Evolutionary conservation across 2,329 filamentous ascomycete genomes (phyloP).

Genomic region (Alternaria longipes): DNA sequence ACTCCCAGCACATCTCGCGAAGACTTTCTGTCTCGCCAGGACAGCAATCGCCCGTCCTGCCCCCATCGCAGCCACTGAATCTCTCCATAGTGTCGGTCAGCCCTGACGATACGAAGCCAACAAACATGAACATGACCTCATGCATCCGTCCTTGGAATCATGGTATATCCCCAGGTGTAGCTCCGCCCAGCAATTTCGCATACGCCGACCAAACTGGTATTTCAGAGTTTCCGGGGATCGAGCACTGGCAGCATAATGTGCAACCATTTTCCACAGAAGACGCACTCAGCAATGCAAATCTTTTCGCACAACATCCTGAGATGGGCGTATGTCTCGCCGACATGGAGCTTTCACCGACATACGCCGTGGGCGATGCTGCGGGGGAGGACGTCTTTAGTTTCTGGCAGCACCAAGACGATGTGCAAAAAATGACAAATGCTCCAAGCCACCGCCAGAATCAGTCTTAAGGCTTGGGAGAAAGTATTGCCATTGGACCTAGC

Average conservation of each 20-base stretch:
- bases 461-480: not conserved
- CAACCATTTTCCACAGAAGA: not conserved
- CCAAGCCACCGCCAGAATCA: not conserved
- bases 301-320: slow-evolving; percentile 10
- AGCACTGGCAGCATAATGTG: slow-evolving; percentile 3
- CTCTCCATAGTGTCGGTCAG: slow-evolving; percentile 5
- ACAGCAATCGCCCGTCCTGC: slow-evolving; percentile 11
- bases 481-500: not conserved
- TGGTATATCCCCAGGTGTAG: not conserved
- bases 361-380: not conserved
- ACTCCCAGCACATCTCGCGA: slow-evolving; percentile 9
- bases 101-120: slow-evolving; percentile 1
- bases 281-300: not conserved
- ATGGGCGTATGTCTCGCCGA: slow-evolving; percentile 14
- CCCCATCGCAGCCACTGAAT: slow-evolving; percentile 10
- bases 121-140: not conserved
- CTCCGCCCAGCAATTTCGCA: not conserved
- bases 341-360: not conserved
- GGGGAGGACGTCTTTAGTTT: not conserved
- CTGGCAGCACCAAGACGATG: slow-evolving; percentile 9
- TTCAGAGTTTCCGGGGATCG: not conserved
- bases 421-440: not conserved
- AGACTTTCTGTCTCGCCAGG: slow-evolving; percentile 14
- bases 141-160: slow-evolving; percentile 12
- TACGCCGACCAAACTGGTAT: not conserved